Percentiles rank a stretch among this genome's conserved stretches.
Conservation (phyloP, 305 asterid genomes). For the Caryopteris hybrid region DNA sequence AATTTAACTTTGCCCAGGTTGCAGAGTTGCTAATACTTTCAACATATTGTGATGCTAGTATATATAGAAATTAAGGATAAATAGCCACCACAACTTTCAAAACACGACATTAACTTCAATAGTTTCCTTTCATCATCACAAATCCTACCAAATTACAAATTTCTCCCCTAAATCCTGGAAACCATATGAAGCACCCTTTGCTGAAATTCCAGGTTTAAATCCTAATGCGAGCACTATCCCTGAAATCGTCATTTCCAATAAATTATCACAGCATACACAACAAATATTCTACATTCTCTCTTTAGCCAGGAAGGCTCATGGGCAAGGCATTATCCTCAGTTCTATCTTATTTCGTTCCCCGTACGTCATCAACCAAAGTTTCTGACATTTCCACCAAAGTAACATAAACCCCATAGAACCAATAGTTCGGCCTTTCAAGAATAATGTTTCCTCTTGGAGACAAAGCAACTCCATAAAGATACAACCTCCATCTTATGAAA, state of each 20-base stretch:
- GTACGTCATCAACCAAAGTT: background rate
- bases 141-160: background rate
- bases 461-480: conserved; percentile 1
- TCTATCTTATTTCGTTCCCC: background rate
- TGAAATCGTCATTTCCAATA: background rate
- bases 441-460: background rate
- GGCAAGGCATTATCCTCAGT: conserved; percentile 2
- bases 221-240: background rate
- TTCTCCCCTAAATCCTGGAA: background rate
- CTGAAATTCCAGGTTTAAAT: background rate
- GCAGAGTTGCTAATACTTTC: background rate
- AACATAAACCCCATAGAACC: background rate
- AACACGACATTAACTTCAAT: background rate
- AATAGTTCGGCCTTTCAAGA: background rate
- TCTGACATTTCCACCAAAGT: conserved; percentile 4
- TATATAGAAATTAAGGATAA: background rate
- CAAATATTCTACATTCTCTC: background rate
- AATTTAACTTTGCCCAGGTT: background rate
- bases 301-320: background rate
- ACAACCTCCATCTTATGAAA: background rate
- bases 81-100: background rate
- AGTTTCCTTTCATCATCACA: background rate
- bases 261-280: background rate
- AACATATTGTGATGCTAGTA: background rate
- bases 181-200: conserved; percentile 1